phyloP scores from a whole-genome alignment of 1,284 basidiomycete genomes.

The Cryptococcus sp. region DNA sequence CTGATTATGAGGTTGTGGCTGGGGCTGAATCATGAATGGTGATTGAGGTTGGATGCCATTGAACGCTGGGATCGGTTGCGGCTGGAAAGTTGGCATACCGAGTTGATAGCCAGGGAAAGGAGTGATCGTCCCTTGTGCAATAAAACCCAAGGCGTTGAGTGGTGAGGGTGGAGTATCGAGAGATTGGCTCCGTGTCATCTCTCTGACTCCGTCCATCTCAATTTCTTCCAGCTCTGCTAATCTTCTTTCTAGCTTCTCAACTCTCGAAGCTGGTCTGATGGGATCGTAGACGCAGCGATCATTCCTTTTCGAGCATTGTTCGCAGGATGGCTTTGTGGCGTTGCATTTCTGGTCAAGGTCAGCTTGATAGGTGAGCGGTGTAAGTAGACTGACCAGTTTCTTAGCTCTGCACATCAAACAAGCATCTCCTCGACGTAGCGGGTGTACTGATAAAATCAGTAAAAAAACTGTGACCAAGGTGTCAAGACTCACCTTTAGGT shows the following conservation, averaged over 20 bases:
- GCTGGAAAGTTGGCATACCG: neutral
- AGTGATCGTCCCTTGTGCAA: neutral
- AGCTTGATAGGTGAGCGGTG: no score
- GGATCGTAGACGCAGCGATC: conserved; percentile 31
- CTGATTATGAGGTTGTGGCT: no score
- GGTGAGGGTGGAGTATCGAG: neutral
- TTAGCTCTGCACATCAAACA: conserved; percentile 37
- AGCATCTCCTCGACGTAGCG: conserved; percentile 28
- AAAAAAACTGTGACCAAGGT: neutral
- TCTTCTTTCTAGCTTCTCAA: conserved; percentile 25
- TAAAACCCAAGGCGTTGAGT: neutral
- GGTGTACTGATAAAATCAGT: conserved; percentile 3
- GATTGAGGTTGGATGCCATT: no score
- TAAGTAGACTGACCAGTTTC: conserved; percentile 23
- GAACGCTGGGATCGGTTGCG: neutral
- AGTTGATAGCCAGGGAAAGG: neutral
- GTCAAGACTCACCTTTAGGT: neutral
- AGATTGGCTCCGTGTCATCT: conserved; percentile 2
- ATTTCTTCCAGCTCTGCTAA: conserved; percentile 28
- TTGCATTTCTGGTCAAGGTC: conserved; percentile 28
- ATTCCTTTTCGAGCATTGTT: conserved; percentile 26
- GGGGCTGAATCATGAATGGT: no score
- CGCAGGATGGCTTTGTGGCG: conserved; percentile 26
- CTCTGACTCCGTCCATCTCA: neutral
- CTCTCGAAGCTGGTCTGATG: conserved; percentile 26